Evolutionary conservation across 176 grass and related monocot genomes (phyloP).

Genomic region (Sorghum bicolor): DNA sequence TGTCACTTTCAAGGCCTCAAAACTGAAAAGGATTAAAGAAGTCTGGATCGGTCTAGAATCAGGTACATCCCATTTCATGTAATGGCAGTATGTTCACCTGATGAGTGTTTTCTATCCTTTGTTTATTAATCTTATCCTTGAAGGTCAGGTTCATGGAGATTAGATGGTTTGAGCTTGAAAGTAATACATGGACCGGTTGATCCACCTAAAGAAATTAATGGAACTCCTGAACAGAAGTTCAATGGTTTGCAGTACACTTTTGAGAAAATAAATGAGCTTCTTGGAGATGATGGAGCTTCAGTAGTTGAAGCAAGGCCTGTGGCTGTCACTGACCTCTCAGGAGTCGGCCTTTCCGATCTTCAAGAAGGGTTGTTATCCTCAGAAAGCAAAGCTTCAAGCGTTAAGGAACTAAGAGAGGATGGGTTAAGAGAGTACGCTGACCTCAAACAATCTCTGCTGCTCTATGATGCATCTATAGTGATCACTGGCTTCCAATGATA

Average conservation of each 20-base stretch:
- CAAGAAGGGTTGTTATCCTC: slow-evolving; percentile 37
- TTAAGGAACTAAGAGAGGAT: slow-evolving; percentile 50
- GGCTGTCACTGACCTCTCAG: slow-evolving; percentile 44
- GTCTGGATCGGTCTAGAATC: slow-evolving; percentile 94
- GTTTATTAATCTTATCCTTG: slow-evolving; percentile 24
- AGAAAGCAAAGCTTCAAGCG: not conserved
- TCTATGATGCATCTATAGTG: slow-evolving; percentile 68
- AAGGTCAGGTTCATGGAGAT: slow-evolving; percentile 91
- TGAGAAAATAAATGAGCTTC: slow-evolving; percentile 39
- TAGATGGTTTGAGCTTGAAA: slow-evolving; percentile 67
- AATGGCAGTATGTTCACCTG: not conserved
- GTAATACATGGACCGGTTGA: slow-evolving; percentile 51
- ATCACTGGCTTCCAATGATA: slow-evolving; percentile 55
- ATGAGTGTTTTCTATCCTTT: slow-evolving; percentile 1
- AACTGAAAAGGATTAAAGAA: slow-evolving; percentile 66
- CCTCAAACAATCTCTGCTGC: slow-evolving; percentile 80
- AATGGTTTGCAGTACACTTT: slow-evolving; percentile 63
- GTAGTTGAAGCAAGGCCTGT: slow-evolving; percentile 60
- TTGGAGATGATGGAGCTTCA: slow-evolving; percentile 69
- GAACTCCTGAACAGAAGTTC: slow-evolving; percentile 36
- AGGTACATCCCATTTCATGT: slow-evolving; percentile 23
- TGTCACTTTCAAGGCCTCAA: slow-evolving; percentile 60
- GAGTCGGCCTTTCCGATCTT: slow-evolving; percentile 44
- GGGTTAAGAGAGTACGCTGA: slow-evolving; percentile 72
- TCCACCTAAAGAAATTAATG: slow-evolving; percentile 26